Percentiles rank a stretch among this genome's conserved stretches.
These are phyloP conservation scores for Trichaptum fuscoviolaceum DNA, from an alignment of 768 basidiomycete species.

Conservation along the genomic window DNA sequence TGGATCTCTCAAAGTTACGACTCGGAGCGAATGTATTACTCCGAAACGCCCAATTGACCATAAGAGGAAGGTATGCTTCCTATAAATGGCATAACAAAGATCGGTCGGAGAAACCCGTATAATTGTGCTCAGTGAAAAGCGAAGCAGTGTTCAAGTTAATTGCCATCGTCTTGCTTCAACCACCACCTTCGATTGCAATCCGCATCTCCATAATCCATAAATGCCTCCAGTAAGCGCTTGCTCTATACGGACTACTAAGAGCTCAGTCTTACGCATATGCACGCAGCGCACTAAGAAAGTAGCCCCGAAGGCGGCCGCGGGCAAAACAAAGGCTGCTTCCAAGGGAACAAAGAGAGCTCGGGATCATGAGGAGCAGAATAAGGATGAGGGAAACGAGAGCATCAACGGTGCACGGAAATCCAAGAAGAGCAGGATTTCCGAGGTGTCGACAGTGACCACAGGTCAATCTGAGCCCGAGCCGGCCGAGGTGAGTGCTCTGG, in stretches of 20 bases:
- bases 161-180: too few relatives aligned
- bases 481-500: neutral
- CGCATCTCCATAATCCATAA: neutral
- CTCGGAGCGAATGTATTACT: neutral
- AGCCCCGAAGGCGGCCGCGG: neutral
- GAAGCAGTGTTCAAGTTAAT: too few relatives aligned
- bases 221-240: neutral
- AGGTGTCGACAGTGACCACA: neutral
- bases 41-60: neutral
- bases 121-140: too few relatives aligned
- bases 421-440: neutral
- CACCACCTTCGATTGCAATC: too few relatives aligned
- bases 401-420: neutral
- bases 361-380: neutral
- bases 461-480: neutral
- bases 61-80: neutral
- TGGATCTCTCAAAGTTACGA: neutral
- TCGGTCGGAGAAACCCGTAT: neutral
- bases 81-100: neutral
- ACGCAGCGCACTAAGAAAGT: neutral
- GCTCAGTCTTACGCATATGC: neutral
- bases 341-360: neutral
- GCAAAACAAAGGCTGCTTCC: neutral
- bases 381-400: neutral
- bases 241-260: neutral